Percentiles rank a stretch among this genome's conserved stretches.
Evolutionary conservation across 306 rosid species (phyloP).

Genomic region (Fragaria nilgerrensis): DNA sequence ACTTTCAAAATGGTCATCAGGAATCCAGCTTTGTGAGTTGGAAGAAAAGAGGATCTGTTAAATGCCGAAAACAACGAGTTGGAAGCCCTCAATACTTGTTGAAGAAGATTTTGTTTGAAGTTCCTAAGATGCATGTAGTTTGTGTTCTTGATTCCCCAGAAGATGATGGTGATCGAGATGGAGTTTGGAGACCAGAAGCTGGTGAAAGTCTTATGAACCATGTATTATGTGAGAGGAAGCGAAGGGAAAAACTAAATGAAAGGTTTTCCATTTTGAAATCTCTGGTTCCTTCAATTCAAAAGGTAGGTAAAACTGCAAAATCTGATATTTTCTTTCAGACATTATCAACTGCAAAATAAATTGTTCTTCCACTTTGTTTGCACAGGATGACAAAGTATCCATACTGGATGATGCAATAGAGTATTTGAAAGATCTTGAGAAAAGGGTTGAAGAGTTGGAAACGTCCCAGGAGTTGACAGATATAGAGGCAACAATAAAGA

Average conservation of each 20-base stretch:
- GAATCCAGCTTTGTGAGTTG: slow-evolving; percentile 61
- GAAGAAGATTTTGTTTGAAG: slow-evolving; percentile 71
- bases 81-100: slow-evolving; percentile 50
- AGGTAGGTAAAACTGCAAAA: slow-evolving; percentile 43
- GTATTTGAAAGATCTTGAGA: slow-evolving; percentile 69
- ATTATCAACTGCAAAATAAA: neutral
- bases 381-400: slow-evolving; percentile 82
- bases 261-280: slow-evolving; percentile 63
- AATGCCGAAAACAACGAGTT: slow-evolving; percentile 36
- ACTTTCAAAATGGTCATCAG: slow-evolving; percentile 35
- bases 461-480: slow-evolving; percentile 34
- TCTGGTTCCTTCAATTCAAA: slow-evolving; percentile 68
- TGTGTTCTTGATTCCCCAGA: slow-evolving; percentile 46
- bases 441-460: slow-evolving; percentile 65
- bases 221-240: slow-evolving; percentile 61
- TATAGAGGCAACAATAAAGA: slow-evolving; percentile 42
- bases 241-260: slow-evolving; percentile 73
- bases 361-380: slow-evolving; percentile 11
- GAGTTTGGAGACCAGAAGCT: slow-evolving; percentile 50
- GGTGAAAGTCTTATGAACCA: slow-evolving; percentile 64
- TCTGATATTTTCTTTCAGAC: slow-evolving; percentile 1
- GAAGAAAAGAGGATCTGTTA: slow-evolving; percentile 39
- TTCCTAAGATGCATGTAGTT: slow-evolving; percentile 64
- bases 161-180: slow-evolving; percentile 53
- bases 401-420: slow-evolving; percentile 77